Base-by-base conservation (phyloP, 805 yeast genomes). In the Saccharomycopsis babjevae region DNA sequence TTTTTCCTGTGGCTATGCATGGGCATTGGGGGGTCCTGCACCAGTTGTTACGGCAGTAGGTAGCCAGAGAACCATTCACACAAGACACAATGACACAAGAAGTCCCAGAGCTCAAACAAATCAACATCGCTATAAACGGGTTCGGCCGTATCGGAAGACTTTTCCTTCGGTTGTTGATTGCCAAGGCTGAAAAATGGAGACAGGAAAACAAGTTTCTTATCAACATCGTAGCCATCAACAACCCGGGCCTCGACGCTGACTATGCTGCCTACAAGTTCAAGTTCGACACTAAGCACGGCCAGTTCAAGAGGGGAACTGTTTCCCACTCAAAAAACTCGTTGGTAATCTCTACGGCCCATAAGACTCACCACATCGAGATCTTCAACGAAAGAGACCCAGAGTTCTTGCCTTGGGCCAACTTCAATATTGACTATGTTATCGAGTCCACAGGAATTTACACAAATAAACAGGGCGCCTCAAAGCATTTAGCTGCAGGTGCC, bases 211-310 rank as follows among this genome's bases (percentile, higher is more conserved):
- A 86, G 70, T 74, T 79, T 62, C 91, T 86, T 77, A 85, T 90
- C 71, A 82, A 87, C 70, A 86, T 90, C 67, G 89, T 88, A 67
- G 96, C 96, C 67, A 79, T 90, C 82, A 90, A 90, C 76, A 94
- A 90, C 76, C 97, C 97, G 66, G 89, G 88, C 82, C 90, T 89
- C 71, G 83, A 84, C 65, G 82, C 94, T 64, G 96, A 89, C 68
- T 89, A 89, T 77, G 96, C 96, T 72, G 88, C 96, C 66, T 89
- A 89, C 83, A 84, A 89, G 90, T 89, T 89, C 88, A 90, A 89
- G 82, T 89, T 89, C 79, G 97, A 89, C 78, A 88, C 96, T 64
- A 89, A 96, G 67, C 97, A 89, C 81, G 96, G 96, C 72, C 80
- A 79, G 73, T 90, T 76, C 86, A 25, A 46, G 15, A 76, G 79